Base-by-base conservation (phyloP, 164 flowering plant genomes). In the Magnolia kwangsiensis region DNA sequence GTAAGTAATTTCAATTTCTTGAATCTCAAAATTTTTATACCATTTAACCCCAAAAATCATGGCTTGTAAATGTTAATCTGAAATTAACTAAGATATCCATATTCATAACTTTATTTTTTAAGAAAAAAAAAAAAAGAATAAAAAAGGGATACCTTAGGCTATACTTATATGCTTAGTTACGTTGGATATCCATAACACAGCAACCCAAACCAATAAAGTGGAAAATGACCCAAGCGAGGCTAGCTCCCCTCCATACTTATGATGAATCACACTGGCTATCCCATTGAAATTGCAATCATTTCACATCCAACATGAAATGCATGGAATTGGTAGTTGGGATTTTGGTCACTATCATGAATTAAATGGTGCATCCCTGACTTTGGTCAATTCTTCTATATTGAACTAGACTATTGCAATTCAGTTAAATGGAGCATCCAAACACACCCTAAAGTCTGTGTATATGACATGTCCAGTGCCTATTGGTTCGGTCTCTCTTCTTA, bases 1-100 rank as follows among this genome's bases (percentile, higher is more conserved):
- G 98, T 96, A 83, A 92, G 98, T 69, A 37, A 59, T n/a, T 31
- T 29, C 29, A 37, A 68, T 31, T 14, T 68, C 8, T 31, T 29
- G 20, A 68, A 29, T 68, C 31, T 63, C 68, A 65, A 50, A 66
- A 50, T 14, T 51, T 61, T 65, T 76, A 59, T 76, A 2, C 23
- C 66, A 27, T 27, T 20, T 50, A 67, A n/a, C 29, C 69, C 45
- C 75, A 24, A 20, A 10, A 70, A 63, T 74, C 67, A 61, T 70
- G 45, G 65, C 76, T 45, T 71, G 76, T 69, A 14, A 37, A 67
- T 58, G 10, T 66, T 50, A 50, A 45, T 16, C 29, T 59, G 8
- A 19, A n/a, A 63, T 50, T 51, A 64, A 63, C 50, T 29, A n/a
- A 75, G 23, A 55, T 2, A 24, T 16, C 51, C 55, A 24, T 18